Conservation (phyloP, 306 rosid species). For the Cotoneaster glaucophyllus region DNA sequence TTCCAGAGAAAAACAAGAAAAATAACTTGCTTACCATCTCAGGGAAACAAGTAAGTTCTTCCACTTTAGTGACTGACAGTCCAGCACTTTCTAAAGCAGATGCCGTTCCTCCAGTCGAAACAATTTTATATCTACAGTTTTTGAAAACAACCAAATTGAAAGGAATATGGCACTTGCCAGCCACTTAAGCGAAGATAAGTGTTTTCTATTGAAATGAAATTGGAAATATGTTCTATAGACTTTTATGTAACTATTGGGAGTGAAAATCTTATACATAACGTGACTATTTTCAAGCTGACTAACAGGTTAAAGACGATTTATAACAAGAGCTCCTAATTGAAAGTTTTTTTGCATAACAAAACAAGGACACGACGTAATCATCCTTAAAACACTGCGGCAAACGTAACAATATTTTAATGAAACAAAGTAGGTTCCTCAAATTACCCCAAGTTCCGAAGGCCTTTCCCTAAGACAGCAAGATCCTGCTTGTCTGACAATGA, state of each 20-base stretch:
- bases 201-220: background rate
- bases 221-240: background rate
- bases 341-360: background rate
- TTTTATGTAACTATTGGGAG: too few species aligned
- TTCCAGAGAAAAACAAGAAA: background rate
- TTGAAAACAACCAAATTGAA: background rate
- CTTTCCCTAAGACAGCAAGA: conserved; percentile 68
- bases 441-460: conserved; percentile 80
- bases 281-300: background rate
- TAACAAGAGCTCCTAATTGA: background rate
- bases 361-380: background rate
- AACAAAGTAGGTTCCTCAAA: background rate
- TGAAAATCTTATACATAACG: too few species aligned
- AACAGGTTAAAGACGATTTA: background rate
- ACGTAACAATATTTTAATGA: background rate
- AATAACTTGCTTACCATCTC: conserved; percentile 61
- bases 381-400: background rate
- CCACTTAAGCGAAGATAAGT: background rate
- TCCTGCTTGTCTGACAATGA: conserved; percentile 85
- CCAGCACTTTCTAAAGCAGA: conserved; percentile 73
- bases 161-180: background rate
- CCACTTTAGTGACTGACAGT: conserved; percentile 78
- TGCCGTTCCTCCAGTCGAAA: conserved; percentile 98
- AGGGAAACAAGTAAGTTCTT: conserved; percentile 74
- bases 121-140: conserved; percentile 60